Evolutionary conservation across 495 filamentous ascomycete species (phyloP).

Genomic region (Daldinia grandis): DNA sequence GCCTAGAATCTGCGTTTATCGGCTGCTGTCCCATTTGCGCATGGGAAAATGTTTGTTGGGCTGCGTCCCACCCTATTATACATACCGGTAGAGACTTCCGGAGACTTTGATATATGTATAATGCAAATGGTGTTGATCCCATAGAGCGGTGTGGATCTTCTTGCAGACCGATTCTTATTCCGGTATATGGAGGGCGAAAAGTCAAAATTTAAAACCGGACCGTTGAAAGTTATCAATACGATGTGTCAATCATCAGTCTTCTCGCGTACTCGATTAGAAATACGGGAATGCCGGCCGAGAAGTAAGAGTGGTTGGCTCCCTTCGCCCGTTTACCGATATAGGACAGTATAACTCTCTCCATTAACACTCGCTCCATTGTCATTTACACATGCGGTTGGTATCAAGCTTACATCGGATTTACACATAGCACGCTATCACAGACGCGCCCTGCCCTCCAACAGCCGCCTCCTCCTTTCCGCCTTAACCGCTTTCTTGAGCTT

Average conservation of each 20-base stretch:
- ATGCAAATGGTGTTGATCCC: not conserved
- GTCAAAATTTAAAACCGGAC: not conserved
- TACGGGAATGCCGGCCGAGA: not conserved
- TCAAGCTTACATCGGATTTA: slow-evolving; percentile 5
- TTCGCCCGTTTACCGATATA: not conserved
- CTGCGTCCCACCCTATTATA: not conserved
- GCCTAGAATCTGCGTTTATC: not conserved
- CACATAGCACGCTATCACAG: slow-evolving; percentile 48
- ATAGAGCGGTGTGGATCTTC: slow-evolving; percentile 6
- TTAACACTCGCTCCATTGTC: not conserved
- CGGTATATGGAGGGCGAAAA: not conserved
- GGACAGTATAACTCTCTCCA: not conserved
- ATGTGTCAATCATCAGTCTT: slow-evolving; percentile 3
- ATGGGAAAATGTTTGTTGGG: not conserved
- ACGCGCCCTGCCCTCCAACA: slow-evolving; percentile 56
- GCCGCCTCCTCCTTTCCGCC: slow-evolving; percentile 53
- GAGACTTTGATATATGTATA: slow-evolving; percentile 6
- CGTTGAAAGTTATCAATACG: not conserved
- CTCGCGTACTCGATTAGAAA: not conserved
- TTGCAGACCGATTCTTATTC: not conserved
- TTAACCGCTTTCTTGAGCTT: slow-evolving; percentile 46
- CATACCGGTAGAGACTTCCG: not conserved
- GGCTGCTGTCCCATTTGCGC: not conserved
- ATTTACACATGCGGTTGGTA: slow-evolving; percentile 2
- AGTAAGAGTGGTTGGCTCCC: not conserved